Evolutionary conservation across 192 early-diverging fungal genomes (phyloP), one percentile per base, ranked within the genome.

Genomic region (Backusella tarrabulga): DNA sequence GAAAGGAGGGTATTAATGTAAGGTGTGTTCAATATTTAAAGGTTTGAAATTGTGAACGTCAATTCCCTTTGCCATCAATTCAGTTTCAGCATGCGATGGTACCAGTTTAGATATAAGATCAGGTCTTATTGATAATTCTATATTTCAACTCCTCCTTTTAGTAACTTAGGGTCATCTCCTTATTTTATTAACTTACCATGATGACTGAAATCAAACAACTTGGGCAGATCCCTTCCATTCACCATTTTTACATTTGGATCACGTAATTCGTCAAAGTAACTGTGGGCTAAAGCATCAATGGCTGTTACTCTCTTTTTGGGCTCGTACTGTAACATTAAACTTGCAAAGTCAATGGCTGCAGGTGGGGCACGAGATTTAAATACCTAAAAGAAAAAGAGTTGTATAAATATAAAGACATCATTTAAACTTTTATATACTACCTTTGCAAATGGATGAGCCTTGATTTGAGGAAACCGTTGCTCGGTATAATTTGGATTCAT

Each of bases 401-500:
- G 15, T 21, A 70, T 26, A 60, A 29, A 9, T 41, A 40, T 70
- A 26, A 36, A 38, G 32, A 44, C 50, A 71, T 35, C 40, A 26
- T 38, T 34, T 41, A 9, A 68, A 72, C 38, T 29, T 8, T 19
- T 1, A 26, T 68, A 26, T 35, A 34, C 34, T 75, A 93, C 93
- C 82, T 93, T 95, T 74, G 85, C 84, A 85, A 97, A 97, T 70
- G 96, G 89, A 76, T 93, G 92, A 7, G 96, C 88, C 80, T 95
- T 95, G 82, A 98, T 97, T 83, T 96, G 93, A 78, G 96, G 97
- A 80, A 98, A 97, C 78, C 95, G 95, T 88, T 97, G 96, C 75
- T 97, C 95, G 79, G 94, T 94, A 84, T 97, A 97, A 85, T 96
- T 95, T 44, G 93, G 94, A 87, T 98, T 98, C 97, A 99, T 97